Conservation (phyloP, 2,329 filamentous ascomycete species). For the Podosphaera aphanis region DNA sequence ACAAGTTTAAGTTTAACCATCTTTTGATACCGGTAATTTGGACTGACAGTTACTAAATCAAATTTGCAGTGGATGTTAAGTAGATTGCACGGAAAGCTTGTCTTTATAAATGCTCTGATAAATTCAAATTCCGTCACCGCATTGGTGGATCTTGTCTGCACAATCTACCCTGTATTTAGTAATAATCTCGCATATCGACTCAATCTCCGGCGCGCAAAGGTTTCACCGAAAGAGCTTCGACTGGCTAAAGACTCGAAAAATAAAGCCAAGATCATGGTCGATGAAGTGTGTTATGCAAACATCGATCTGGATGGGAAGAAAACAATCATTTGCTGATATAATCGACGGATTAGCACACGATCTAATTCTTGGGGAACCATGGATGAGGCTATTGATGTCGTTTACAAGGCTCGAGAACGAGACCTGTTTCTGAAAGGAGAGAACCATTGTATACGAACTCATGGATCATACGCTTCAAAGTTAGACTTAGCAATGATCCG, state of each 20-base stretch:
- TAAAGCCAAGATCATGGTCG: neutral
- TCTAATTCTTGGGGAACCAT: neutral
- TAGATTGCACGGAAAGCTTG: no score
- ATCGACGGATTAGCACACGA: conserved; percentile 1
- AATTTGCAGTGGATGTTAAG: no score
- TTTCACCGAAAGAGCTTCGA: neutral
- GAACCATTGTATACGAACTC: neutral
- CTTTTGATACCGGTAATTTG: no score
- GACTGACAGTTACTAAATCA: no score
- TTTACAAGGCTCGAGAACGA: neutral
- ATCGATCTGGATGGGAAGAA: neutral
- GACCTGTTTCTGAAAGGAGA: neutral
- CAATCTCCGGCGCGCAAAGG: neutral
- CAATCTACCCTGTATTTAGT: no score
- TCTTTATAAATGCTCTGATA: no score
- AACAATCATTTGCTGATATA: neutral
- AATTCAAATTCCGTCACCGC: no score
- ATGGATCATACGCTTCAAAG: neutral
- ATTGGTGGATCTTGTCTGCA: no score
- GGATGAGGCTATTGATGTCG: neutral
- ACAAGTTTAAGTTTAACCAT: no score
- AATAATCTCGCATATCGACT: neutral
- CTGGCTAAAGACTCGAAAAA: neutral
- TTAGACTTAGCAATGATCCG: neutral
- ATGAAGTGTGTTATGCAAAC: neutral